These are phyloP conservation scores for Nicotiana obtusifolia DNA, from an alignment of 257 asterid genomes.

Conservation along the genomic window DNA sequence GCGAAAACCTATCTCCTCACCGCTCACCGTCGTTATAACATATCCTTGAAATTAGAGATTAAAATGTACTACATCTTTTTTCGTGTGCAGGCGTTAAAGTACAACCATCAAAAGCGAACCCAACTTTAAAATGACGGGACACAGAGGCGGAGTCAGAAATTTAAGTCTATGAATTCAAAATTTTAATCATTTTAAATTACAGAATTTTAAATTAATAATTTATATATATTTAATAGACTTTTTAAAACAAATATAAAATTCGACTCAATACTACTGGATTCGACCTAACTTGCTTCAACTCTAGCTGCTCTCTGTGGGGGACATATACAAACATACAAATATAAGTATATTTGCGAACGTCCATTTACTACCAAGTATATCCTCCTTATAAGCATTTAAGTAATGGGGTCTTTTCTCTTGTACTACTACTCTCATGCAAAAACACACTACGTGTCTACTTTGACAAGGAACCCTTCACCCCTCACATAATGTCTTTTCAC, in stretches of 20 bases:
- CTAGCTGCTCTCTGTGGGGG: too few relatives aligned
- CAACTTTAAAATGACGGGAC: too few relatives aligned
- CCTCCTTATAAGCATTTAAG: background rate
- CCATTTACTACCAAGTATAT: background rate
- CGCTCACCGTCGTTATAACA: too few relatives aligned
- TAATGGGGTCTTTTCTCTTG: background rate
- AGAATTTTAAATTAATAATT: too few relatives aligned
- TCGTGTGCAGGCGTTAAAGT: background rate
- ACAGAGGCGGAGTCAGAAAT: too few relatives aligned
- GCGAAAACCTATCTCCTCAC: too few relatives aligned
- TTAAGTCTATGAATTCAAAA: too few relatives aligned
- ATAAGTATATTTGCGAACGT: background rate
- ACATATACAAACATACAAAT: too few relatives aligned
- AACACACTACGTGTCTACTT: background rate
- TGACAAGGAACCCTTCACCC: background rate
- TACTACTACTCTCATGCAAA: background rate
- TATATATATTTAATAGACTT: too few relatives aligned
- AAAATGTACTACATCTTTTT: background rate
- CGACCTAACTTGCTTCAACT: accelerated
- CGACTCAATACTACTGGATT: accelerated
- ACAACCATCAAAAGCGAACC: background rate
- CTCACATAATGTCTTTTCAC: background rate
- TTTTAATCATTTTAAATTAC: too few relatives aligned
- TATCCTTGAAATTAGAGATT: too few relatives aligned
- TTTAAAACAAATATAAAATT: too few relatives aligned